Evolutionary conservation across 2,329 filamentous ascomycete species (phyloP).

Genomic region (Fusarium multiceps): DNA sequence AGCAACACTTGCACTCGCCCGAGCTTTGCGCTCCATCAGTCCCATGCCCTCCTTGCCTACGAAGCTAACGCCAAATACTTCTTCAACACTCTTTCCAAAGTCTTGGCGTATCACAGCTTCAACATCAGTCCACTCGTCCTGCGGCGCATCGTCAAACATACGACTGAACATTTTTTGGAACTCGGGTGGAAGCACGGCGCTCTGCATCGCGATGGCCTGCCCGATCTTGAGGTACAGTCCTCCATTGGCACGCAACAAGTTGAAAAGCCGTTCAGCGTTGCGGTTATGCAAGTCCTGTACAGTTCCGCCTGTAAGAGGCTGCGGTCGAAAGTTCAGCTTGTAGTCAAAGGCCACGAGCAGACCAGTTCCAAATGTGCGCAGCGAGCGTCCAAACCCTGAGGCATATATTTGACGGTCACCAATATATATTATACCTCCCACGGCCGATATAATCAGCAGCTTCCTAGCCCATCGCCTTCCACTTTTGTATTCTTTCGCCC

Average conservation of each 20-base stretch:
- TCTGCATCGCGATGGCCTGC: conserved; percentile 98
- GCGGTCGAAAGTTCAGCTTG: conserved; percentile 91
- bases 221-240: conserved; percentile 97
- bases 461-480: conserved; percentile 82
- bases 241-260: conserved; percentile 86
- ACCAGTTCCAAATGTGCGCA: conserved; percentile 84
- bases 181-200: conserved; percentile 89
- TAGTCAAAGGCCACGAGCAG: conserved; percentile 89
- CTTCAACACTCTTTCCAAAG: conserved; percentile 86
- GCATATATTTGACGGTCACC: conserved; percentile 82
- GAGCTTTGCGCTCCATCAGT: conserved; percentile 68
- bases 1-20: conserved; percentile 89
- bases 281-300: conserved; percentile 83
- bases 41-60: conserved; percentile 74
- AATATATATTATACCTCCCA: conserved; percentile 72
- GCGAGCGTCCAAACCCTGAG: conserved; percentile 79
- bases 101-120: conserved; percentile 88
- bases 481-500: conserved; percentile 76
- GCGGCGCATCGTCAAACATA: conserved; percentile 98
- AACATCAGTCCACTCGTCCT: conserved; percentile 88
- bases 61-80: conserved; percentile 93
- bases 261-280: conserved; percentile 84
- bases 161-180: conserved; percentile 95
- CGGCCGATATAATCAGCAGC: conserved; percentile 69
- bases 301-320: conserved; percentile 78